Conservation (phyloP, 1,139 yeast species). For the Pichia sp. region DNA sequence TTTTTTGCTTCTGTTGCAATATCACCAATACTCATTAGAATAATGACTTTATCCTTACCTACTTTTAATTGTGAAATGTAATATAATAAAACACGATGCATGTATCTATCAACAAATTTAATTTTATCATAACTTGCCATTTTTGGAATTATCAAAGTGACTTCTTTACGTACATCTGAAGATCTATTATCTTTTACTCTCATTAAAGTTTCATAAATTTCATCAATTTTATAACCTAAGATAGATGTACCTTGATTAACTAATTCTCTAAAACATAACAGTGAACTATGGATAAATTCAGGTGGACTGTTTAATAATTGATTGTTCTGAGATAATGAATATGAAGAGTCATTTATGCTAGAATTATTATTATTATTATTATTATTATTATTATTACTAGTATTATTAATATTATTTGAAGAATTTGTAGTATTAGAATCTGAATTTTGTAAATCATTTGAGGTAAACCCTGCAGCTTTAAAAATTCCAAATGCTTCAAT, state of each 20-base stretch:
- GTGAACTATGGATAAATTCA: conserved; percentile 80
- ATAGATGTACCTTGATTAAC: conserved; percentile 62
- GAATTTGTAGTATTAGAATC: conserved; percentile 2
- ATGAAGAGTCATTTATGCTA: not conserved
- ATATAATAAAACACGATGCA: conserved; percentile 74
- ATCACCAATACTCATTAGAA: conserved; percentile 78
- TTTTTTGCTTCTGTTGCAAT: conserved; percentile 80
- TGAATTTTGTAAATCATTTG: not conserved
- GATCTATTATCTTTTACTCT: conserved; percentile 74
- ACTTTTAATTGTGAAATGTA: conserved; percentile 75
- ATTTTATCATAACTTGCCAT: conserved; percentile 74
- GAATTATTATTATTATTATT: not conserved
- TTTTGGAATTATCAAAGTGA: conserved; percentile 74
- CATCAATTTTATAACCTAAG: conserved; percentile 65
- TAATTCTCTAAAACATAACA: conserved; percentile 76
- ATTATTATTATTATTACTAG: not conserved
- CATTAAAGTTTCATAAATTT: conserved; percentile 70
- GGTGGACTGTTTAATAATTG: conserved; percentile 33
- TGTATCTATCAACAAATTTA: conserved; percentile 71
- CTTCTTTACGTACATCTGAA: conserved; percentile 71
- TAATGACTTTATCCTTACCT: conserved; percentile 65
- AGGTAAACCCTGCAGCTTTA: conserved; percentile 16
- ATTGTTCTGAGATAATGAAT: conserved; percentile 2
- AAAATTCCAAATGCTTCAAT: conserved; percentile 29
- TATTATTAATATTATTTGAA: conserved; percentile 1